Base-by-base conservation (phyloP, 1,284 basidiomycete genomes). In the Leccinum pseudoinsigne region DNA sequence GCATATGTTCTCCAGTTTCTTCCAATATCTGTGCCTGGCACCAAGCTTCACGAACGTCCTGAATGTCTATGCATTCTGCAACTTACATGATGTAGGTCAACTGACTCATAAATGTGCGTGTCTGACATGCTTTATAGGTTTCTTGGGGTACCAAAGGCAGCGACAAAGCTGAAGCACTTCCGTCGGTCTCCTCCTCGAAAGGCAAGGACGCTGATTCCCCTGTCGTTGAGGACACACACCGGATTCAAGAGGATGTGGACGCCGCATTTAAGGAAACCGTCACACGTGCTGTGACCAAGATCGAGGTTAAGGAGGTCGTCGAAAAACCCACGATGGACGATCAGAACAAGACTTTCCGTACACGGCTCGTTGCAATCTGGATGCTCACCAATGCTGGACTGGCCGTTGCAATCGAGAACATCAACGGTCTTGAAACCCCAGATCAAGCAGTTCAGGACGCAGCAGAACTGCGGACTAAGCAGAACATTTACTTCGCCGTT, bases 1-100 rank as follows among this genome's bases (percentile, higher is more conserved):
- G 96, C 96, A 98, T 76, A 93, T 99, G 90, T 87, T 97, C 77
- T 94, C 93, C n/a, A 95, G 93, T 71, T 96, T 98, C 83, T 82
- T 91, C 68, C 96, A 97, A 76, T 98, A 97, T 76, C 80, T 97
- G 69, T 87, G 89, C 67, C 77, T 97, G 60, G 95, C 95, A 16
- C 93, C 93, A 1, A 94, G 91, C 69, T 96, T 97, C 79, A 95
- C 90, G 57, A 98, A 97, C 72, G 89, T 97, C 31, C 85, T 98
- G 69, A 97, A 97, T 77, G 93, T 97, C 38, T 98, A 97, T 73
- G 94, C 95, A 0, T 98, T 98, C 82, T 97, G 95, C 77, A 97
- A 96, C 78, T 79, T 95, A 74, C 93, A 95, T 76, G 93, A 95
- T 77, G 94, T 94, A 64, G 63, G 83, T 75, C 2, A 34, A 55